Base-by-base conservation (phyloP, 169 alveolate species). In the Babesia microti region DNA sequence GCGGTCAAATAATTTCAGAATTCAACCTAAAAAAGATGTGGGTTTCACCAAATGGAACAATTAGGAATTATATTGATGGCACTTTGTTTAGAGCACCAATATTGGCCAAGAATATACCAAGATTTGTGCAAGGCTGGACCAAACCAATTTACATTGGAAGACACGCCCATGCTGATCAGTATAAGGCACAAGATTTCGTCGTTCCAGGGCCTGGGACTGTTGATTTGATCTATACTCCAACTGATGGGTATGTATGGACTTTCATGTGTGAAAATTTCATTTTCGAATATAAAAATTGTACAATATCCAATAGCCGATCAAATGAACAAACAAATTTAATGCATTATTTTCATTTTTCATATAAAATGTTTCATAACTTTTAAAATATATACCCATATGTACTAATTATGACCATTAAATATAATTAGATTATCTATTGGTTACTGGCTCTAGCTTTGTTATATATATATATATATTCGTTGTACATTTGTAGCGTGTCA, bases 101-200 rank as follows among this genome's bases (percentile, higher is more conserved):
- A 36, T 35, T 89, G 57, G 80, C 88, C 48, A 88, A 87, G 53
- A 85, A 87, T 60, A 85, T 87, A 47, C 93, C 95, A 15, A 68
- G 81, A 60, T 72, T 84, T 24, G 89, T 83, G 35, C 97, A 89
- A 30, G 92, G 88, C 35, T 89, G 94, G 98, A 76, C 53, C 57
- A 72, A 90, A 54, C 97, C 98, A 0, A 89, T 92, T 22, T 59
- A 88, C 28, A 90, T 92, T 30, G 98, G 97, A 35, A 81, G 97
- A 41, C 98, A 92, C 59, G 95, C 94, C n/a, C 85, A 78, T 69
- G 98, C 93, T 19, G 98, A 92, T 70, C 92, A 92, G 83, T 92
- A 92, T 82, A 87, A 78, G 59, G 92, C 92, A 4, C 59, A 79
- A 29, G 93, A 89, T 36, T 41, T 73, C 30, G 76, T 65, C 47